phyloP scores from a whole-genome alignment of 2,329 filamentous ascomycete genomes.

The Huntiella moniliformis region DNA sequence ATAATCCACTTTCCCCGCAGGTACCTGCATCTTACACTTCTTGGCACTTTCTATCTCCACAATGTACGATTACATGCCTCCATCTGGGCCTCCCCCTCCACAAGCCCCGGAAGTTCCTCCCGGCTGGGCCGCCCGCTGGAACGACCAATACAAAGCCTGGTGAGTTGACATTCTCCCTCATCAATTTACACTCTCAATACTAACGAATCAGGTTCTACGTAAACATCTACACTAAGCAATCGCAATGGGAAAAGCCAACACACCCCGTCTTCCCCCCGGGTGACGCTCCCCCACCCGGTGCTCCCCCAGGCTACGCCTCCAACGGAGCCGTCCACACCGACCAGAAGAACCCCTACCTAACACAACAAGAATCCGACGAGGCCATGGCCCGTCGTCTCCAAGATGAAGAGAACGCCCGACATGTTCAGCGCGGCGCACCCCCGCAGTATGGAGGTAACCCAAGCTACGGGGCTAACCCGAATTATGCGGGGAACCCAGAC shows the following conservation, averaged over 20 bases:
- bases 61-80: slow-evolving; percentile 37
- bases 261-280: slow-evolving; percentile 39
- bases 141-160: slow-evolving; percentile 79
- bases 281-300: slow-evolving; percentile 27
- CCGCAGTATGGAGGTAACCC: slow-evolving; percentile 7
- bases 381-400: slow-evolving; percentile 59
- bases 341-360: slow-evolving; percentile 55
- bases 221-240: slow-evolving; percentile 71
- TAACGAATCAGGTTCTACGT: slow-evolving; percentile 57
- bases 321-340: slow-evolving; percentile 22
- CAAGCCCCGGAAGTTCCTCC: slow-evolving; percentile 41
- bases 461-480: slow-evolving; percentile 1
- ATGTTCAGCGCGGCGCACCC: slow-evolving; percentile 22
- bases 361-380: slow-evolving; percentile 51
- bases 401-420: slow-evolving; percentile 56
- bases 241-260: slow-evolving; percentile 76
- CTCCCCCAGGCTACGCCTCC: slow-evolving; percentile 48
- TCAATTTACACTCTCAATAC: background rate
- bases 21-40: background rate
- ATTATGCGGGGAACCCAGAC: background rate
- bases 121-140: slow-evolving; percentile 74
- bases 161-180: slow-evolving; percentile 19
- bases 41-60: background rate
- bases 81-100: slow-evolving; percentile 36
- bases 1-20: background rate